phyloP scores from a whole-genome alignment of 2,329 filamentous ascomycete genomes.

The Aspergillus aculeatinus region DNA sequence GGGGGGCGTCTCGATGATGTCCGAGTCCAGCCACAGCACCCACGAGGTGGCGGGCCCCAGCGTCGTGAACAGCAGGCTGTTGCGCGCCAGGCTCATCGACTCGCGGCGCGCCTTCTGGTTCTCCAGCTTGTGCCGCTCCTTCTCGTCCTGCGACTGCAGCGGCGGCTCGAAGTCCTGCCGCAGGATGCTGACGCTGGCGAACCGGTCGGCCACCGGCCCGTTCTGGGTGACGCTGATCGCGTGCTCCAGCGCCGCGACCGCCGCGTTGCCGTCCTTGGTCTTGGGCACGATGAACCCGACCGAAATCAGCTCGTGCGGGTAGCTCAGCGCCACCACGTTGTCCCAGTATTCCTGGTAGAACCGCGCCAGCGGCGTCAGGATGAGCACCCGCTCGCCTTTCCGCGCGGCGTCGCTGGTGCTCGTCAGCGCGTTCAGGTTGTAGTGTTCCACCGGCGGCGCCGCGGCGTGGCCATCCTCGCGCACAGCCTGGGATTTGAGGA shows the following conservation, averaged over 20 bases:
- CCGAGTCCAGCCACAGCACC: constrained; percentile 94
- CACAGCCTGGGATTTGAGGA: constrained; percentile 62
- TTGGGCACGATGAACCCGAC: constrained; percentile 95
- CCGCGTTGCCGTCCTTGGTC: constrained; percentile 85
- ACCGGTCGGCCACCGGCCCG: constrained; percentile 75
- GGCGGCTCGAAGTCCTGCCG: constrained; percentile 91
- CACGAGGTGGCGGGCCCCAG: constrained; percentile 87
- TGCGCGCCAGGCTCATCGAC: constrained; percentile 90
- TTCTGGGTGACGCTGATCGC: constrained; percentile 84
- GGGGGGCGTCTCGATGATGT: constrained; percentile 84
- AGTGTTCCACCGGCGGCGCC: constrained; percentile 84
- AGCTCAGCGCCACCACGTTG: constrained; percentile 77
- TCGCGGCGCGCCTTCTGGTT: constrained; percentile 85
- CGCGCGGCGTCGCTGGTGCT: constrained; percentile 71
- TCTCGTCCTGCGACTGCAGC: constrained; percentile 75
- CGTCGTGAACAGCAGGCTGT: constrained; percentile 92
- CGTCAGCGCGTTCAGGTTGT: constrained; percentile 93
- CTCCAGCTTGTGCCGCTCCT: constrained; percentile 84
- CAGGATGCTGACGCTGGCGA: constrained; percentile 90
- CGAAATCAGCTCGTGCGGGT: constrained; percentile 92
- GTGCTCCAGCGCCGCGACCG: constrained; percentile 77
- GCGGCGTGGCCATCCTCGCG: constrained; percentile 50
- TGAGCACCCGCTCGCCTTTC: constrained; percentile 81
- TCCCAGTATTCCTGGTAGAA: constrained; percentile 98
- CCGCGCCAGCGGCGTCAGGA: constrained; percentile 86